A percentile compares a stretch with the other conserved stretches of the same genome.
phyloP scores from a whole-genome alignment of 257 asterid species.

The Salvia splendens region DNA sequence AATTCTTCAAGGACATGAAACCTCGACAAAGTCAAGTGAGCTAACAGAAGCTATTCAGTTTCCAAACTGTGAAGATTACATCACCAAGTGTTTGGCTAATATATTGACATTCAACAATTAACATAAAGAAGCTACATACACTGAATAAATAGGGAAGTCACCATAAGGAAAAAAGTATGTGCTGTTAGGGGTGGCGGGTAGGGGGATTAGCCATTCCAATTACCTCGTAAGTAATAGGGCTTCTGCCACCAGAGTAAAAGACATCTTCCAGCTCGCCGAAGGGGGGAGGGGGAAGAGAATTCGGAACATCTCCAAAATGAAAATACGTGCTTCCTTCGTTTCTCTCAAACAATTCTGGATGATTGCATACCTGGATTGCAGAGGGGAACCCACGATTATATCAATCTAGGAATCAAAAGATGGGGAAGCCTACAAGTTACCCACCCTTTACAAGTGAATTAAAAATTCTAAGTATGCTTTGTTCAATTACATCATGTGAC shows the following conservation, averaged over 20 bases:
- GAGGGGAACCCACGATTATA: conserved; percentile 2
- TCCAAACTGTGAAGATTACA: conserved; percentile 1
- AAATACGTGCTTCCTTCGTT: conserved; percentile 91
- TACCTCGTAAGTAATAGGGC: conserved; percentile 87
- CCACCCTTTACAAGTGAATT: neutral
- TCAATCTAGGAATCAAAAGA: neutral
- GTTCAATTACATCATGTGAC: conserved; percentile 1
- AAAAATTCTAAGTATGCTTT: neutral
- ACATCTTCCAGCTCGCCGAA: conserved; percentile 85
- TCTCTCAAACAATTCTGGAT: conserved; percentile 98
- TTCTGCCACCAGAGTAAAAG: conserved; percentile 74
- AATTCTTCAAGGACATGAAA: neutral
- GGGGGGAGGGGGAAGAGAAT: conserved; percentile 86
- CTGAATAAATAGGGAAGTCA: neutral
- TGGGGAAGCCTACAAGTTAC: conserved; percentile 14
- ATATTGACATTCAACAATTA: neutral
- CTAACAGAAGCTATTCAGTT: neutral
- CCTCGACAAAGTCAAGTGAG: neutral
- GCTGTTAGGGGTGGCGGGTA: neutral
- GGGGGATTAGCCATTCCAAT: conserved; percentile 20
- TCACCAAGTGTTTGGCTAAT: conserved; percentile 11
- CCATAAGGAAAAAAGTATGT: conserved; percentile 7
- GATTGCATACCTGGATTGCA: conserved; percentile 84
- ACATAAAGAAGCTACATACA: neutral
- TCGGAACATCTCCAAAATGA: conserved; percentile 80